Evolutionary conservation across 2,329 filamentous ascomycete genomes (phyloP).

Genomic region (Penicillium verrucosum): DNA sequence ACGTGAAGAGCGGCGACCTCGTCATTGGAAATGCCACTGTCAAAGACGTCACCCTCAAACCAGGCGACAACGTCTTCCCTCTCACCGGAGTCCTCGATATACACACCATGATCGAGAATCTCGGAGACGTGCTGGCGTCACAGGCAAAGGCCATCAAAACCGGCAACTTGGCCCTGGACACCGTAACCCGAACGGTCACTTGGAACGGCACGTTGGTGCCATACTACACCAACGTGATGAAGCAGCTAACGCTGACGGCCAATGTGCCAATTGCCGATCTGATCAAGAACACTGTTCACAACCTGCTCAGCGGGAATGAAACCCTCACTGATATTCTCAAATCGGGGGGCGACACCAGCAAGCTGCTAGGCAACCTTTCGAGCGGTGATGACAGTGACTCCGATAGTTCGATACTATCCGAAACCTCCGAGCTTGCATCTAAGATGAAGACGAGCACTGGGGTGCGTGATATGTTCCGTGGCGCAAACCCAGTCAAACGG

Average conservation of each 20-base stretch:
- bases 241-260: constrained; percentile 29
- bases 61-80: constrained; percentile 51
- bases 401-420: not conserved
- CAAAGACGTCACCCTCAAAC: constrained; percentile 50
- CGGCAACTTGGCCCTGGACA: constrained; percentile 29
- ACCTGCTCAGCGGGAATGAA: constrained; percentile 15
- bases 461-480: constrained; percentile 3
- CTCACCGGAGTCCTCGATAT: constrained; percentile 52
- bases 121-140: constrained; percentile 24
- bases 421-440: not conserved
- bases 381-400: not conserved
- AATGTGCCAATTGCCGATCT: constrained; percentile 27
- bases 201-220: constrained; percentile 33
- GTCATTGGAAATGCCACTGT: constrained; percentile 52
- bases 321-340: constrained; percentile 12
- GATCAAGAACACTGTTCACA: constrained; percentile 32
- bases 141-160: constrained; percentile 26
- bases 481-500: not conserved
- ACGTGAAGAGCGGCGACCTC: constrained; percentile 48
- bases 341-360: constrained; percentile 3
- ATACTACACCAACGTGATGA: constrained; percentile 37
- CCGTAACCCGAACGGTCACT: constrained; percentile 26
- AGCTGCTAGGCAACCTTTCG: constrained; percentile 6
- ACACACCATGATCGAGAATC: constrained; percentile 30
- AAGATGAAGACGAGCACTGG: constrained; percentile 11